These are phyloP conservation scores for Metschnikowia chrysomelidarum DNA, from an alignment of 805 yeast species.

Conservation along the genomic window DNA sequence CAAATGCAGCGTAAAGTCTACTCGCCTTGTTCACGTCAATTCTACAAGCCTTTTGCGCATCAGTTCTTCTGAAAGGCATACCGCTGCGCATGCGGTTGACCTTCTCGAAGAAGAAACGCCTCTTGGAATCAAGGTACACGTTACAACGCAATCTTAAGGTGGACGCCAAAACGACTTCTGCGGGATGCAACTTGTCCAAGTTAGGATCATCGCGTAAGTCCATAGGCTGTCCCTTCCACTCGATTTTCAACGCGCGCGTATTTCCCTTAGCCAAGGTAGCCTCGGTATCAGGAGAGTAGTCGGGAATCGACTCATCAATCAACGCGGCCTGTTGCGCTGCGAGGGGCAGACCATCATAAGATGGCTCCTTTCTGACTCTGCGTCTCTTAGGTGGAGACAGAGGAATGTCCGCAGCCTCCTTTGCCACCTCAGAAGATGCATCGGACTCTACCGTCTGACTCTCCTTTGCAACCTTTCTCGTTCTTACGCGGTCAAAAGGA, in stretches of 20 bases:
- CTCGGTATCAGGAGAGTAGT: conserved; percentile 70
- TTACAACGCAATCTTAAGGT: conserved; percentile 86
- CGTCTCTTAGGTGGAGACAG: conserved; percentile 40
- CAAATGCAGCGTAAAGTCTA: conserved; percentile 84
- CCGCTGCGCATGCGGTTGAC: conserved; percentile 69
- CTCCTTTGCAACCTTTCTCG: conserved; percentile 54
- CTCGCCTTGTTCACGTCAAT: conserved; percentile 97
- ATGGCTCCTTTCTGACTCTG: conserved; percentile 32
- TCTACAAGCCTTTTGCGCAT: conserved; percentile 96
- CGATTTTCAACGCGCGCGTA: conserved; percentile 74
- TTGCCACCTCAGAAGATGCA: conserved; percentile 5
- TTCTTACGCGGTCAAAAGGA: conserved; percentile 50
- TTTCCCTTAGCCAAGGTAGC: conserved; percentile 60
- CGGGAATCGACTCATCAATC: conserved; percentile 71
- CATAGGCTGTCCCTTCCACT: conserved; percentile 99
- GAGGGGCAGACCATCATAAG: conserved; percentile 34
- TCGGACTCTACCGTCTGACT: conserved; percentile 11
- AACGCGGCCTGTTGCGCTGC: conserved; percentile 47
- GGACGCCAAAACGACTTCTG: conserved; percentile 83
- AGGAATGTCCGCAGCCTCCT: conserved; percentile 21
- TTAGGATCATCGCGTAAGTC: conserved; percentile 79
- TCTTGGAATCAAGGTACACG: conserved; percentile 64
- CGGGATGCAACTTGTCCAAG: conserved; percentile 75
- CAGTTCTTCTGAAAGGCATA: conserved; percentile 89
- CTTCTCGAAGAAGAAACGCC: conserved; percentile 86